phyloP scores from a whole-genome alignment of 768 basidiomycete species.

The Leccinum olivaceopallidum region DNA sequence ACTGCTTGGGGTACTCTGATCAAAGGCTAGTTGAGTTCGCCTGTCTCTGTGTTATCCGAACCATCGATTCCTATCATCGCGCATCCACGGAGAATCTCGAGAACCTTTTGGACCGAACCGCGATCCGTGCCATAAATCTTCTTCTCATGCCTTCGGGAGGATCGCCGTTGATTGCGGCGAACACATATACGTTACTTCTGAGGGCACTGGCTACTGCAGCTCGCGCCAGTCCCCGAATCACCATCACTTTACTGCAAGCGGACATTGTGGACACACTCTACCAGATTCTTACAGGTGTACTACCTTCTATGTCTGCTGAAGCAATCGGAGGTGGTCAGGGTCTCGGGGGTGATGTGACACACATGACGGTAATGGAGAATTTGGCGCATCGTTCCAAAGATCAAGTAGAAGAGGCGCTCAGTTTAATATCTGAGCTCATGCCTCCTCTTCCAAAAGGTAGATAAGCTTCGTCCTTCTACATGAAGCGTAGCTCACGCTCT shows the following conservation, averaged over 20 bases:
- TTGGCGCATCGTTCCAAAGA: conserved; percentile 96
- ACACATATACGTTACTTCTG: conserved; percentile 86
- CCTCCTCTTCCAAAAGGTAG: conserved; percentile 91
- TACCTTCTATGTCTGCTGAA: conserved; percentile 63
- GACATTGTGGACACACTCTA: conserved; percentile 92
- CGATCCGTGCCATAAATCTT: conserved; percentile 81
- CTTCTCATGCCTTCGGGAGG: conserved; percentile 85
- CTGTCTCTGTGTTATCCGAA: conserved; percentile 91
- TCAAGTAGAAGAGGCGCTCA: conserved; percentile 92
- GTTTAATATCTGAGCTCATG: conserved; percentile 86
- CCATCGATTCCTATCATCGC: conserved; percentile 90
- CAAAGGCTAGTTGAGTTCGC: conserved; percentile 98
- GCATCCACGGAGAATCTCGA: conserved; percentile 85
- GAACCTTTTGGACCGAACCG: conserved; percentile 73
- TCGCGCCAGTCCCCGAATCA: conserved; percentile 84
- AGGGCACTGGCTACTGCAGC: conserved; percentile 88
- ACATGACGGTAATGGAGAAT: conserved; percentile 98
- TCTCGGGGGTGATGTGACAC: conserved; percentile 83
- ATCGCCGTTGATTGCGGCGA: conserved; percentile 80
- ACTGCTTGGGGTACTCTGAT: conserved; percentile 89
- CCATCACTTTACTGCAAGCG: conserved; percentile 84
- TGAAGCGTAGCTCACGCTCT: conserved; percentile 4
- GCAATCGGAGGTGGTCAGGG: conserved; percentile 68
- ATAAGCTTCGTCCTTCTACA: conserved; percentile 3
- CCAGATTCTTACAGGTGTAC: conserved; percentile 92